A percentile compares a stretch with the other conserved stretches of the same genome.
Conservation (phyloP, 768 basidiomycete genomes). For the Roridomyces roridus region DNA sequence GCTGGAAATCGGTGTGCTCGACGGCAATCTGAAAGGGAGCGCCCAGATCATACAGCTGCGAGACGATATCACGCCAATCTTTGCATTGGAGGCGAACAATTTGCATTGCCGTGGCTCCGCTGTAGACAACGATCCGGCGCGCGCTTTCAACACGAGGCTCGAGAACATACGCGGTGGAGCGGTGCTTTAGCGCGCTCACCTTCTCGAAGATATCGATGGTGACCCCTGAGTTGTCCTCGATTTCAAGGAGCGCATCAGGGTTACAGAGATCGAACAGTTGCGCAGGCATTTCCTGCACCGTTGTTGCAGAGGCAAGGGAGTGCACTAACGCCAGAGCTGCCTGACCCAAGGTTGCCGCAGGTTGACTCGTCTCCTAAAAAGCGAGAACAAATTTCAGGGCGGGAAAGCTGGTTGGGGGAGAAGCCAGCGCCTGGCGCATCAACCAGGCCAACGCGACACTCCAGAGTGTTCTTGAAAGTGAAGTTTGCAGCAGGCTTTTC, state of each 20-base stretch:
- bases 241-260: neutral
- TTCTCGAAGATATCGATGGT: neutral
- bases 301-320: neutral
- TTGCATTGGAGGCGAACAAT: neutral
- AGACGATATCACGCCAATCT: neutral
- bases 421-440: neutral
- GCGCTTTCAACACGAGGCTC: neutral
- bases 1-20: neutral
- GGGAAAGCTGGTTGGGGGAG: neutral
- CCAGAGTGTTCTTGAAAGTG: neutral
- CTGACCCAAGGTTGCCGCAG: neutral
- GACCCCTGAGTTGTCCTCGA: neutral
- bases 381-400: neutral
- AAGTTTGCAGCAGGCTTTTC: neutral
- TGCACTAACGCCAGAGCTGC: neutral
- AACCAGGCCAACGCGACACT: neutral
- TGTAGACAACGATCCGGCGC: neutral
- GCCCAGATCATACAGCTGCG: neutral
- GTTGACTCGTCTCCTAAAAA: neutral
- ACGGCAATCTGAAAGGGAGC: neutral
- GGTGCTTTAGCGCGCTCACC: neutral
- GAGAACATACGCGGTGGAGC: slow-evolving; percentile 1
- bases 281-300: neutral
- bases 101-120: neutral
- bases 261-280: neutral